Conservation (phyloP, 148 eudicot species). For the Fallopia convolvulus region DNA sequence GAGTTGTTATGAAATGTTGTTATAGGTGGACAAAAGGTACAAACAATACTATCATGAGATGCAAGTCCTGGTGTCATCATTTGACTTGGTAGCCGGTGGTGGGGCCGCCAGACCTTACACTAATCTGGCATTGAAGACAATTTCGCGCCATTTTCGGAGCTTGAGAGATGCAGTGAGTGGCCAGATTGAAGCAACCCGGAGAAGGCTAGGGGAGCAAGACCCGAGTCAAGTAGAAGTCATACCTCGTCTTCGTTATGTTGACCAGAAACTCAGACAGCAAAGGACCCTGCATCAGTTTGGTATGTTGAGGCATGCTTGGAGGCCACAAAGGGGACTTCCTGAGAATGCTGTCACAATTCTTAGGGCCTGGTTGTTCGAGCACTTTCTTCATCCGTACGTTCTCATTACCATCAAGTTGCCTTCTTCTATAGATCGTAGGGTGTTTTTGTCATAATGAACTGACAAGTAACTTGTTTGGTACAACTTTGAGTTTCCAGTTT, state of each 20-base stretch:
- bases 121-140: conserved; percentile 48
- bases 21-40: conserved; percentile 69
- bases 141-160: conserved; percentile 61
- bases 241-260: background rate
- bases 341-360: conserved; percentile 82
- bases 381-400: conserved; percentile 93
- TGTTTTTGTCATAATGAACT: background rate
- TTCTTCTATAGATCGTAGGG: background rate
- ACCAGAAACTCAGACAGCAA: conserved; percentile 32
- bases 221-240: conserved; percentile 3
- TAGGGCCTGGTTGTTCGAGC: conserved; percentile 79
- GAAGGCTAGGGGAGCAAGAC: conserved; percentile 19
- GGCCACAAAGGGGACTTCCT: conserved; percentile 92
- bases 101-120: conserved; percentile 70
- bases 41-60: conserved; percentile 77
- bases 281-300: conserved; percentile 31
- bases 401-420: background rate
- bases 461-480: background rate
- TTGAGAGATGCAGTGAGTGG: conserved; percentile 60
- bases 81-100: conserved; percentile 75
- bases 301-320: conserved; percentile 30
- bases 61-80: conserved; percentile 66
- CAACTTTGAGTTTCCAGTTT: background rate
- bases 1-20: background rate
- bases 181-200: conserved; percentile 37